Conservation (phyloP, 768 basidiomycete species). For the Tricholoma saponaceum region DNA sequence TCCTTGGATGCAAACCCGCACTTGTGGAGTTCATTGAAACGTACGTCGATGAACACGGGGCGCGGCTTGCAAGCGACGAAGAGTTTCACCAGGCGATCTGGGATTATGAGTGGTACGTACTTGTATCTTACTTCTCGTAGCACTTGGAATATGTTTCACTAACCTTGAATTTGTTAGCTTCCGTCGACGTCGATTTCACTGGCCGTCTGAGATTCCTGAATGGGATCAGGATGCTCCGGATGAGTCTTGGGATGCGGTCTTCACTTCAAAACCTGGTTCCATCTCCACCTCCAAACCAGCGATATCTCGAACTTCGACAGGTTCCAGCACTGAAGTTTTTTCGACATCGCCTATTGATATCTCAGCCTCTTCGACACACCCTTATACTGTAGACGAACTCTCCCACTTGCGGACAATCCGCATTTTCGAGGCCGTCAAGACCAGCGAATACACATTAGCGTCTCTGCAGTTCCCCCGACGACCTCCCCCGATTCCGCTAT, state of each 20-base stretch:
- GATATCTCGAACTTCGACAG: conserved; percentile 14
- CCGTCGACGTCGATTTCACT: conserved; percentile 63
- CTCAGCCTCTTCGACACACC: conserved; percentile 3
- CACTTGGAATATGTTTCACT: conserved; percentile 5
- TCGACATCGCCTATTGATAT: conserved; percentile 16
- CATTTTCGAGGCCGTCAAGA: conserved; percentile 48
- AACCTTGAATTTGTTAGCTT: conserved; percentile 41
- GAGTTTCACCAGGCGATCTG: conserved; percentile 42
- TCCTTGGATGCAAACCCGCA: conserved; percentile 60
- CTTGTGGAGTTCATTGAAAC: conserved; percentile 44
- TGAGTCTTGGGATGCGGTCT: conserved; percentile 11
- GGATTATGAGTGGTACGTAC: conserved; percentile 55
- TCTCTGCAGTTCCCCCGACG: conserved; percentile 18
- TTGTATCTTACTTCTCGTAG: conserved; percentile 3
- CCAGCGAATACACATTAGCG: conserved; percentile 15
- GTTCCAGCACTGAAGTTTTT: conserved; percentile 14
- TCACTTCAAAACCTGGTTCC: background rate
- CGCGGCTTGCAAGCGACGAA: conserved; percentile 27
- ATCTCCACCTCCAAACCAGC: conserved; percentile 7
- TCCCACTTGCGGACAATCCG: conserved; percentile 49
- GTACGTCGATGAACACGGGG: conserved; percentile 34
- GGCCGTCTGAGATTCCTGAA: conserved; percentile 49
- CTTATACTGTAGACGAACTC: conserved; percentile 32
- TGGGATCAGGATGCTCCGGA: conserved; percentile 19
- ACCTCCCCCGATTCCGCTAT: conserved; percentile 14